Base-by-base conservation (phyloP, 257 asterid genomes). In the Solanum arcanum region DNA sequence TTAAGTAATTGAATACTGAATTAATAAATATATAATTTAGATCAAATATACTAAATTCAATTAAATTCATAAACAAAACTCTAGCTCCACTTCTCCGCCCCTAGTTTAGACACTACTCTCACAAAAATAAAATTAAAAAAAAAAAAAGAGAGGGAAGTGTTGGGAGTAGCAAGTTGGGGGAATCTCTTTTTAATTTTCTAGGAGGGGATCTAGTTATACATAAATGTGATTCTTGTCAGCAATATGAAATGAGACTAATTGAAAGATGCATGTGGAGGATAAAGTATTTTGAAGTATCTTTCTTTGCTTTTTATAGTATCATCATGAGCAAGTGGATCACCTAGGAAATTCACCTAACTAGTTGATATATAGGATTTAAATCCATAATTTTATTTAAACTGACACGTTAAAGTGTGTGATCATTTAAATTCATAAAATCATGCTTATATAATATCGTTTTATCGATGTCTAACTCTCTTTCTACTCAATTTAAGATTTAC, bases 251-350 rank as follows among this genome's bases (percentile, higher is more conserved):
- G 59, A 74, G 85, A 21, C 86, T 62, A 86, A 27, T 72, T 2
- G 84, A 14, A 83, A 49, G 86, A 80, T 87, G 76, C 44, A 70
- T 70, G 76, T 86, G 85, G 87, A 84, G 27, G 27, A 68, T 27
- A 41, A 47, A 42, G 87, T 85, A 72, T 83, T 90, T 90, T 90
- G 87, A 90, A 83, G 93, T 92, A 23, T 93, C 31, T 91, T 91
- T 93, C 92, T 91, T 91, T 87, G 90, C 87, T 88, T 76, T 92
- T 86, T 89, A 87, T 86, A 41, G 64, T 90, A 86, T 89, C 90
- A 64, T 41, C 46, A 86, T 29, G 85, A 87, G 88, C 93, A 89
- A 92, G 94, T 94, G 92, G 95, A 92, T 89, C 74, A 80, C 42
- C 75, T 78, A 74, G 91, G 7, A 1, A 37, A 37, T 37, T 37